Evolutionary conservation across 2,329 filamentous ascomycete genomes (phyloP), one percentile per base, ranked within the genome.

Genomic region (Venturiaceae sp.): DNA sequence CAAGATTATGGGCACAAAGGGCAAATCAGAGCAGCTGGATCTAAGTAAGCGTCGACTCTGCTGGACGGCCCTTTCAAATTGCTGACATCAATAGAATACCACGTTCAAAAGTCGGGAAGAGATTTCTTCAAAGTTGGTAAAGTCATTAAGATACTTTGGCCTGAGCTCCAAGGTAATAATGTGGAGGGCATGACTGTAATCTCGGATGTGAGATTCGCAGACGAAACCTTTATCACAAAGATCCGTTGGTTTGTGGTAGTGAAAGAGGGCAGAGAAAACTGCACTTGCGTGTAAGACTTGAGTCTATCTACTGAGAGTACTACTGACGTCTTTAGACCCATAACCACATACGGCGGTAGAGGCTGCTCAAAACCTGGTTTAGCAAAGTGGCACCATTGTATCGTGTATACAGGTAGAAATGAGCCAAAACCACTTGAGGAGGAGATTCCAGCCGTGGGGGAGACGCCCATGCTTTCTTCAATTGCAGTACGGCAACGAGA

Each of bases 211-310:
- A 34, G 32, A 28, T 55, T 53, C 34, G 8, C 33, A 7, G 54
- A 30, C 6, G 59, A 65, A 53, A 57, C 44, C 5, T 53, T 62
- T 21, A 59, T 50, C 28, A 56, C 50, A 19, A 64, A 65, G 46
- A 59, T 65, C 19, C 55, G 63, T 32, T 65, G 63, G 63, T 65
- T 65, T 46, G 64, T 65, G 7, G 63, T 65, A 6, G 59, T 65
- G 1, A 53, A 55, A 19, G 61, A 61, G 57, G 63, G 62, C 2
- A 23, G 58, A 32, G 36, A 61, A 19, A 62, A 52, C 37, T 64
- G 60, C 36, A 58, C 59, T 7, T 64, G 63, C 36, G 32, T 64
- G 60, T 64, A 57, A 60, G 61, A 58, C 44, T 19, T 50, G 16
- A 9, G 11, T 9, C 21, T 14, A 58, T 14, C 21, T 39, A n/a